A percentile compares a stretch with the other conserved stretches of the same genome.
Evolutionary conservation across 2,329 filamentous ascomycete genomes (phyloP).

Genomic region (Penicillium sp.): DNA sequence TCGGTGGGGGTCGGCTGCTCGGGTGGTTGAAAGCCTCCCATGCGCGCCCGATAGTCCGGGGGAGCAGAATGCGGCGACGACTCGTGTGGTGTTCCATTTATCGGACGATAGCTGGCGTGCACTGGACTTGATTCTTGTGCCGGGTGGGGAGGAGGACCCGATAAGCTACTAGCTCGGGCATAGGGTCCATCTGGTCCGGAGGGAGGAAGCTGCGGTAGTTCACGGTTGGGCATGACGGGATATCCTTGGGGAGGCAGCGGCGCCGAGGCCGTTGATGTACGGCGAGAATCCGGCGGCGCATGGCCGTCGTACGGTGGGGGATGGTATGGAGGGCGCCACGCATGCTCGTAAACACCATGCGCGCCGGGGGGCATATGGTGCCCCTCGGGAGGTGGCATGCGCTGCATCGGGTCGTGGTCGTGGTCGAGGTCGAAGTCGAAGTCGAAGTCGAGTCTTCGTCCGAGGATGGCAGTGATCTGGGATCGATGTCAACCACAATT

Average conservation of each 20-base stretch:
- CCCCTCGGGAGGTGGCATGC: constrained; percentile 32
- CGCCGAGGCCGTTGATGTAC: constrained; percentile 28
- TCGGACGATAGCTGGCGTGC: constrained; percentile 30
- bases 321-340: constrained; percentile 31
- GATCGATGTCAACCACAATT: constrained; percentile 8
- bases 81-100: constrained; percentile 36
- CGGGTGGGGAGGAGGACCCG: constrained; percentile 30
- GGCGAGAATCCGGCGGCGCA: constrained; percentile 27
- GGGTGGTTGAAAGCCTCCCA: constrained; percentile 29
- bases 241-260: constrained; percentile 30
- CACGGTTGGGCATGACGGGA: constrained; percentile 32
- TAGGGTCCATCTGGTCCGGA: constrained; percentile 30
- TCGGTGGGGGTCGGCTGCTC: constrained; percentile 34
- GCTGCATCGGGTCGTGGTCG: constrained; percentile 25
- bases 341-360: constrained; percentile 31
- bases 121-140: constrained; percentile 27
- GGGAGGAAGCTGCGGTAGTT: constrained; percentile 34
- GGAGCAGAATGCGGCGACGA: constrained; percentile 32
- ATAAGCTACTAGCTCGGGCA: constrained; percentile 31
- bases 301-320: constrained; percentile 30
- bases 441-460: constrained; percentile 12
- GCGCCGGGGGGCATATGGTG: constrained; percentile 27
- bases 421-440: constrained; percentile 15
- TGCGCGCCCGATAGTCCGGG: constrained; percentile 34
- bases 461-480: not conserved